Evolutionary conservation across 148 eudicot genomes (phyloP).

Genomic region (Beta vulgaris): DNA sequence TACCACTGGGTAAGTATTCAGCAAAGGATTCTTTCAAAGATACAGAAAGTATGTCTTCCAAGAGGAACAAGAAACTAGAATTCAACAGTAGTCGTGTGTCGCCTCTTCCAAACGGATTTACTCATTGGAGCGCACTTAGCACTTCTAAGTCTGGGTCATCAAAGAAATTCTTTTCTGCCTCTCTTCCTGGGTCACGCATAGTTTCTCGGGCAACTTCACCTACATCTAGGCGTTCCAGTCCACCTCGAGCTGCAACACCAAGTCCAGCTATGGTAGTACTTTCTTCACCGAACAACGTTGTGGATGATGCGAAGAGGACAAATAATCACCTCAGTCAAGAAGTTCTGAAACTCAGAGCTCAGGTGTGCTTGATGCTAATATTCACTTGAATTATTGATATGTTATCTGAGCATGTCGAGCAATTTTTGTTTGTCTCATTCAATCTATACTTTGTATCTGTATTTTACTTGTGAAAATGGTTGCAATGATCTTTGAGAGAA

Average conservation of each 20-base stretch:
- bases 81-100: slow-evolving; percentile 42
- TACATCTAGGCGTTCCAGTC: slow-evolving; percentile 48
- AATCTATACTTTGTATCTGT: background rate
- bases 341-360: slow-evolving; percentile 46
- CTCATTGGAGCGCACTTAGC: slow-evolving; percentile 36
- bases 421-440: background rate
- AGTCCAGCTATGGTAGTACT: slow-evolving; percentile 38
- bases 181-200: slow-evolving; percentile 51
- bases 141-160: slow-evolving; percentile 38
- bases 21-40: slow-evolving; percentile 45
- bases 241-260: slow-evolving; percentile 44
- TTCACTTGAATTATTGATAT: background rate
- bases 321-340: slow-evolving; percentile 49
- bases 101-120: slow-evolving; percentile 37
- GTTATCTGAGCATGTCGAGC: background rate
- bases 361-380: slow-evolving; percentile 34
- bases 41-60: slow-evolving; percentile 36
- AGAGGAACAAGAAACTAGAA: slow-evolving; percentile 43
- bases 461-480: background rate
- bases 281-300: slow-evolving; percentile 29
- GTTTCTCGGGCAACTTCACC: slow-evolving; percentile 61
- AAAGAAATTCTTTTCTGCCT: slow-evolving; percentile 44
- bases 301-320: slow-evolving; percentile 41
- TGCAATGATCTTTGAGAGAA: background rate
- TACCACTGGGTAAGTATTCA: slow-evolving; percentile 39